Evolutionary conservation across 2,329 filamentous ascomycete species (phyloP).

Genomic region (Berkeleyomyces rouxiae): DNA sequence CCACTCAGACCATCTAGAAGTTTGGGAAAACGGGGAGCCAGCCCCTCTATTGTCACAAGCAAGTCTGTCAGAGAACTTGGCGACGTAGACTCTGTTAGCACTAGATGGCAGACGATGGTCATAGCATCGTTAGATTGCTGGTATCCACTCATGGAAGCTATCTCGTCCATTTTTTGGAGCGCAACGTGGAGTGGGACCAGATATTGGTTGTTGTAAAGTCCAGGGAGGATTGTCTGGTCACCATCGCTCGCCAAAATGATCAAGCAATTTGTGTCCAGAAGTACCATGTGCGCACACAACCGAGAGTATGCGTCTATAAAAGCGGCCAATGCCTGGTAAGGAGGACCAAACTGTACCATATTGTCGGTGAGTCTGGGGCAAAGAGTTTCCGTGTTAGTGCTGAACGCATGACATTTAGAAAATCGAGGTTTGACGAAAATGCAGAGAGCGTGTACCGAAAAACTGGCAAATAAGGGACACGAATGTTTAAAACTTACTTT

Average conservation of each 20-base stretch:
- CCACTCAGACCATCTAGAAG: not conserved
- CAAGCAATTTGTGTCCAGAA: constrained; percentile 25
- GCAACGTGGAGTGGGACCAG: not conserved
- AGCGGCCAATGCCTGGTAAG: constrained; percentile 12
- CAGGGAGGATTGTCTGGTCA: not conserved
- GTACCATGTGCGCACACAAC: constrained; percentile 35
- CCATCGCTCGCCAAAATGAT: not conserved
- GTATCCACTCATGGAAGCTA: not conserved
- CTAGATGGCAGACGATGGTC: not conserved
- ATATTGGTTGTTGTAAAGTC: not conserved
- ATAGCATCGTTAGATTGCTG: not conserved
- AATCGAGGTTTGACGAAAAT: not conserved
- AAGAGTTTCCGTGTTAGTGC: not conserved
- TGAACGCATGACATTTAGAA: not conserved
- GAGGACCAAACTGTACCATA: not conserved
- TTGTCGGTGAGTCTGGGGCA: not conserved
- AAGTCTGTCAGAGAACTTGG: not conserved
- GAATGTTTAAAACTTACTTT: not conserved
- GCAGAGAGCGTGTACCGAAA: not conserved
- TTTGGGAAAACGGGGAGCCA: constrained; percentile 3
- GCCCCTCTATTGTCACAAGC: not conserved
- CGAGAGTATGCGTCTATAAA: constrained; percentile 29
- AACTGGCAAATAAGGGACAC: not conserved
- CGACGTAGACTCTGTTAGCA: not conserved
- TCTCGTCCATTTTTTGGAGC: not conserved